Conservation (phyloP, 108 stramenopile species). For the Skeletonema costatum region DNA sequence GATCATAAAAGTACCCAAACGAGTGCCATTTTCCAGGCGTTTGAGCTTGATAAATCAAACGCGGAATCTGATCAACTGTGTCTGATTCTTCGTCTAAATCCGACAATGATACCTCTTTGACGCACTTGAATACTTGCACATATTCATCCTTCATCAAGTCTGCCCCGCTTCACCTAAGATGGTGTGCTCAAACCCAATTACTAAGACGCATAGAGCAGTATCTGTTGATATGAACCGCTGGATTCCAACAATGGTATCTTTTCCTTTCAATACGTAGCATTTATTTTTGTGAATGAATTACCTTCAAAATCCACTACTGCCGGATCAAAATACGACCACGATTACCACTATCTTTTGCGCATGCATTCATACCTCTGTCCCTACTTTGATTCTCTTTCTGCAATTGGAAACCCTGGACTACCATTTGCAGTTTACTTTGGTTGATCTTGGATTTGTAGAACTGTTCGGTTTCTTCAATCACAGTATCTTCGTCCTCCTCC, state of each 20-base stretch:
- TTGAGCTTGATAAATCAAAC: conserved; percentile 38
- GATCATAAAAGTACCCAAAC: conserved; percentile 41
- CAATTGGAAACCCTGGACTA: conserved; percentile 22
- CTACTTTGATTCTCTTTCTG: neutral
- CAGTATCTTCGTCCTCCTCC: conserved; percentile 1
- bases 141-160: neutral
- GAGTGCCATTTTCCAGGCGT: conserved; percentile 23
- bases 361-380: too few relatives aligned
- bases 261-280: conserved; percentile 14
- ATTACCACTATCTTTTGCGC: too few relatives aligned
- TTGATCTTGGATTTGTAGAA: conserved; percentile 12
- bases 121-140: conserved; percentile 19
- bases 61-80: conserved; percentile 20
- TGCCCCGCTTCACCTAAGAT: conserved; percentile 28
- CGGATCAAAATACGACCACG: conserved; percentile 11
- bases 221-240: conserved; percentile 12
- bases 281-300: conserved; percentile 8
- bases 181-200: conserved; percentile 24
- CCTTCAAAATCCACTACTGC: neutral
- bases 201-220: conserved; percentile 31
- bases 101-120: conserved; percentile 16
- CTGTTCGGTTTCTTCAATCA: conserved; percentile 6
- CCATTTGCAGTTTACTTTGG: conserved; percentile 17
- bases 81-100: conserved; percentile 9
- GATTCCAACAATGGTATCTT: conserved; percentile 28